phyloP scores from a whole-genome alignment of 2,329 filamentous ascomycete species.

The Tolypocladium sp. region DNA sequence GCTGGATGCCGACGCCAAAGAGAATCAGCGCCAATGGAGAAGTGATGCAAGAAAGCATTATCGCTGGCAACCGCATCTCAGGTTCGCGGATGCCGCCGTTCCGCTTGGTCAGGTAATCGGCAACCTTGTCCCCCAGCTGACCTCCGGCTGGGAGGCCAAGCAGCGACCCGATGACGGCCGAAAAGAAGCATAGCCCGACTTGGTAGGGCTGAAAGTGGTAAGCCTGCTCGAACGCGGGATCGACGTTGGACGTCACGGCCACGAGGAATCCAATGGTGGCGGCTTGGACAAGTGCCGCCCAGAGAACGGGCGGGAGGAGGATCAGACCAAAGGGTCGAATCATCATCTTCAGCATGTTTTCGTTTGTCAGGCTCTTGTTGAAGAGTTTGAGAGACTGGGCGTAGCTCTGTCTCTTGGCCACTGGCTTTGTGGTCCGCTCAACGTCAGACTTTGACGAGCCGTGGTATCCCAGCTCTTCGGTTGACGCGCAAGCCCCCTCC shows the following conservation, averaged over 20 bases:
- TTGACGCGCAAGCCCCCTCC: not conserved
- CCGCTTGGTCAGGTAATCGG: constrained; percentile 37
- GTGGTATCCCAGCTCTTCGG: constrained; percentile 4
- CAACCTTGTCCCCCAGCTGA: constrained; percentile 34
- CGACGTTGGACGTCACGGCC: constrained; percentile 44
- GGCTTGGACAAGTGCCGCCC: constrained; percentile 44
- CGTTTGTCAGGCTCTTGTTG: constrained; percentile 30
- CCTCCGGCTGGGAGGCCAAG: constrained; percentile 43
- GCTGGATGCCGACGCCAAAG: constrained; percentile 37
- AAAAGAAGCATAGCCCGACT: constrained; percentile 41
- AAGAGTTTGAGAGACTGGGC: constrained; percentile 29
- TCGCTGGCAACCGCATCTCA: constrained; percentile 49
- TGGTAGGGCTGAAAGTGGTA: constrained; percentile 37
- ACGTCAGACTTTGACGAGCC: constrained; percentile 7
- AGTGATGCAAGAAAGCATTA: constrained; percentile 40
- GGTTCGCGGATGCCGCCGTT: constrained; percentile 49
- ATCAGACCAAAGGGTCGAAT: constrained; percentile 40
- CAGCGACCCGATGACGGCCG: constrained; percentile 36
- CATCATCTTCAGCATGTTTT: constrained; percentile 37
- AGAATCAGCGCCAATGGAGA: constrained; percentile 35
- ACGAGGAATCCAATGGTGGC: constrained; percentile 47
- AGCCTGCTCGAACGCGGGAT: constrained; percentile 28
- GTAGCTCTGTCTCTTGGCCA: constrained; percentile 18
- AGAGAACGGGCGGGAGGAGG: constrained; percentile 41
- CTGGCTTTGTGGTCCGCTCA: constrained; percentile 5